Percentiles rank a stretch among this genome's conserved stretches.
These are phyloP conservation scores for Pharnaceum exiguum DNA, from an alignment of 148 eudicot species.

Conservation along the genomic window DNA sequence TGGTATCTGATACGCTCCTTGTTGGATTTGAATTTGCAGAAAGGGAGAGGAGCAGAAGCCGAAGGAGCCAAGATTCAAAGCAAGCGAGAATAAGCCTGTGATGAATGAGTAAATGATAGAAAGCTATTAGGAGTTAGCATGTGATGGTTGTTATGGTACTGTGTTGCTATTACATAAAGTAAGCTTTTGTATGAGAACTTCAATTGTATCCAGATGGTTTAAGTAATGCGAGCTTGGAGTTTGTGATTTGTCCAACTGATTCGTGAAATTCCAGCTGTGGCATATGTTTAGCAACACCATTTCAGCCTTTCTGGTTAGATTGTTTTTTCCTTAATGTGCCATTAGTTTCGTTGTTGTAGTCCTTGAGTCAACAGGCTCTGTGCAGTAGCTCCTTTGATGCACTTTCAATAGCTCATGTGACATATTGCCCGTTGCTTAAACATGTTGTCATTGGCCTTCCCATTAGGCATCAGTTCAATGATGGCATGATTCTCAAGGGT, in stretches of 20 bases:
- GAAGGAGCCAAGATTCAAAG: conserved; percentile 79
- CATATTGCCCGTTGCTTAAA: too few relatives aligned
- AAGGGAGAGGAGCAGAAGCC: conserved; percentile 91
- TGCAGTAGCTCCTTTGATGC: too few relatives aligned
- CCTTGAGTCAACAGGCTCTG: too few relatives aligned
- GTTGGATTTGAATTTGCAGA: conserved; percentile 41
- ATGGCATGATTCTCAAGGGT: too few relatives aligned
- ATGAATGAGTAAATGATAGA: conserved; percentile 57
- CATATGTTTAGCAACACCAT: too few relatives aligned
- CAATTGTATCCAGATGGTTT: not conserved
- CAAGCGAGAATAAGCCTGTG: conserved; percentile 91
- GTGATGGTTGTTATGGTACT: conserved; percentile 9
- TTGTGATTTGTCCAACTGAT: not conserved
- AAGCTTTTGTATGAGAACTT: not conserved
- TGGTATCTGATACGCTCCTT: too few relatives aligned
- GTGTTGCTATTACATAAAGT: not conserved
- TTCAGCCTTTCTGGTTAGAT: too few relatives aligned
- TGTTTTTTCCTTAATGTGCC: too few relatives aligned
- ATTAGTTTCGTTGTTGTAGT: too few relatives aligned
- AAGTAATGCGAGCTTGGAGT: not conserved
- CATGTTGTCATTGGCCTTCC: too few relatives aligned
- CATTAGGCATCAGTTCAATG: too few relatives aligned
- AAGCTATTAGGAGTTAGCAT: not conserved
- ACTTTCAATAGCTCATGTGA: too few relatives aligned
- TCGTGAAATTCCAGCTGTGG: not conserved